Percentiles rank a stretch among this genome's conserved stretches.
Evolutionary conservation across 176 grass and related monocot genomes (phyloP).

Genomic region (Oryza meridionalis): DNA sequence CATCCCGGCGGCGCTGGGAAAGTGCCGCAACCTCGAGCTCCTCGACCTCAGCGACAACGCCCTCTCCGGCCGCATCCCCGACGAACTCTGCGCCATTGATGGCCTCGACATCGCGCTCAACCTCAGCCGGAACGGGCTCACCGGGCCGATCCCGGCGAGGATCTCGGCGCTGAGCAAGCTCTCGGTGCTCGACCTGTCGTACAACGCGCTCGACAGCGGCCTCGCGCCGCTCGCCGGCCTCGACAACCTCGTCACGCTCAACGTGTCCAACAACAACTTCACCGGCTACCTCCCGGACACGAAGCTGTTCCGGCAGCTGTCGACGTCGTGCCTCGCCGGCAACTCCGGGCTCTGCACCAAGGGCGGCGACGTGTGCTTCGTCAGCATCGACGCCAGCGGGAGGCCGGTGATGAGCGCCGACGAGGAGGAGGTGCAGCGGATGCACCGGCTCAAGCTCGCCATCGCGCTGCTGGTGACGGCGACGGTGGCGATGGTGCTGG

Average conservation of each 20-base stretch:
- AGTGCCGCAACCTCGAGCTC: slow-evolving; percentile 68
- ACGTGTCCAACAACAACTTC: slow-evolving; percentile 95
- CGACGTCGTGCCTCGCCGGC: slow-evolving; percentile 63
- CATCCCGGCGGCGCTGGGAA: slow-evolving; percentile 69
- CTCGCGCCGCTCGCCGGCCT: slow-evolving; percentile 68
- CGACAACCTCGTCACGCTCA: slow-evolving; percentile 87
- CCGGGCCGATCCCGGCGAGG: slow-evolving; percentile 56
- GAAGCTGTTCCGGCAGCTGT: slow-evolving; percentile 92
- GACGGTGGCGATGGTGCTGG: slow-evolving; percentile 87
- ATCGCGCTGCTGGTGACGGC: slow-evolving; percentile 79
- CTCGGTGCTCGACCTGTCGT: slow-evolving; percentile 79
- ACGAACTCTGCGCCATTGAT: slow-evolving; percentile 60
- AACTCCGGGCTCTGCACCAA: slow-evolving; percentile 83
- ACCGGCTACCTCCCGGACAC: slow-evolving; percentile 92
- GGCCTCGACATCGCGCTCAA: slow-evolving; percentile 89
- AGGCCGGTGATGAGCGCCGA: slow-evolving; percentile 36
- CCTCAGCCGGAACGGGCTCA: slow-evolving; percentile 72
- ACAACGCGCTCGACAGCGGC: slow-evolving; percentile 67
- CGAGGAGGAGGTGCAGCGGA: slow-evolving; percentile 54
- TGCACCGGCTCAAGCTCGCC: slow-evolving; percentile 73
- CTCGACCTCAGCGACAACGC: slow-evolving; percentile 82
- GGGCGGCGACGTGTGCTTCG: slow-evolving; percentile 92
- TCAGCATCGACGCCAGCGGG: slow-evolving; percentile 55
- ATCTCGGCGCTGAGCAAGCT: slow-evolving; percentile 75
- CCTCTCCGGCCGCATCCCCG: slow-evolving; percentile 65